Base-by-base conservation (phyloP, 2,329 filamentous ascomycete genomes). In the Xylariaceae sp. region DNA sequence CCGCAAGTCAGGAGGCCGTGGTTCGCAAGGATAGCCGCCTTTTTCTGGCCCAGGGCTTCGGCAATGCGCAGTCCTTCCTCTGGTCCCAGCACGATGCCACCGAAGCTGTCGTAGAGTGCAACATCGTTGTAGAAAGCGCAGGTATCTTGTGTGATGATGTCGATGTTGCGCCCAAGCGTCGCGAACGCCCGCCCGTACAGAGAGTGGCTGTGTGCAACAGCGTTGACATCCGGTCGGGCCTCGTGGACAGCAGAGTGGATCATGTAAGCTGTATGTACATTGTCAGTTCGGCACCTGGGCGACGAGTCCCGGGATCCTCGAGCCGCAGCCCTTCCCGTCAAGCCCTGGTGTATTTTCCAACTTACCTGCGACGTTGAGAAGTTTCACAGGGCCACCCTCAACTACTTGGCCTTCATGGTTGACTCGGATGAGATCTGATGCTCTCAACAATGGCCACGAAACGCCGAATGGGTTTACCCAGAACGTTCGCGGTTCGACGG, bases 381-480 rank as follows among this genome's bases (percentile, higher is more conserved):
- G 68, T 15, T 69, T 66, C 51, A 72, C 71, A n/a, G 65, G 54
- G 0, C 86, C 86, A 2, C 86, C 86, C 9, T 83, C 86, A 37
- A 89, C 80, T 23, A 89, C 79, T 23, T 82, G 74, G 1, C 87
- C 87, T 0, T 79, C 70, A 54, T 83, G 77, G 65, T 87, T 78
- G 1, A 89, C 86, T 13, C 81, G 82, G 56, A 89, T 88, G n/a
- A 90, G 77, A 64, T 89, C 85, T 0, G 83, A 86, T 0, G 80
- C 78, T 58, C 83, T 86, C 49, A 89, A 82, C 56, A 84, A 74
- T 4, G 80, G 81, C 73, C 87, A 88, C 2, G 82, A 78, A 1
- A 83, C 78, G 9, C 84, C 84, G 58, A 88, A 85, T 0, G 85
- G 86, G 64, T 88, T 88, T 3, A 88, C 83, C 85, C 84, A 87